Evolutionary conservation across 495 filamentous ascomycete genomes (phyloP).

Genomic region (Patellaria atrata): DNA sequence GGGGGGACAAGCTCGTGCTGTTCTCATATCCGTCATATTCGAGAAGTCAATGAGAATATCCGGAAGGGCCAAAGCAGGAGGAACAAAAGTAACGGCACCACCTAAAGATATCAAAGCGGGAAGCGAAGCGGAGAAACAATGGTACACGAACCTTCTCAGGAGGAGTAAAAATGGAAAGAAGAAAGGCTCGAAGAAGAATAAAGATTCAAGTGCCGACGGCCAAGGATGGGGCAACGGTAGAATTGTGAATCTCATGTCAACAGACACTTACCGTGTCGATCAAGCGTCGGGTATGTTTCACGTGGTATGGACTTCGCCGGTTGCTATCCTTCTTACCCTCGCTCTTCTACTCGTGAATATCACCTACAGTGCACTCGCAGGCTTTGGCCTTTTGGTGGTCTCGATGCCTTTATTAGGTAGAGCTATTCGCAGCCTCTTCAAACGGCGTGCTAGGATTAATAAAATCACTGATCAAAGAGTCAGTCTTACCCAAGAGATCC

Average conservation of each 20-base stretch:
- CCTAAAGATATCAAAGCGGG: slow-evolving; percentile 25
- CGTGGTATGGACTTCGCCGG: slow-evolving; percentile 71
- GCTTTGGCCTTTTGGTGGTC: slow-evolving; percentile 67
- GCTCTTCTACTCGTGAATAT: slow-evolving; percentile 70
- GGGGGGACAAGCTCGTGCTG: slow-evolving; percentile 27
- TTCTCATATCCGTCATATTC: slow-evolving; percentile 32
- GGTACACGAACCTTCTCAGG: slow-evolving; percentile 30
- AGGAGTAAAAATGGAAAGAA: too few species aligned
- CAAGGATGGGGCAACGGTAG: slow-evolving; percentile 82
- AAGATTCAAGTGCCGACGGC: slow-evolving; percentile 37
- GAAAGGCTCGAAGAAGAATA: slow-evolving; percentile 28
- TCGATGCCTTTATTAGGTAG: slow-evolving; percentile 59
- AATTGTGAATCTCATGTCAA: slow-evolving; percentile 83
- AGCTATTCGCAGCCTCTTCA: slow-evolving; percentile 58
- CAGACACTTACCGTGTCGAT: slow-evolving; percentile 83
- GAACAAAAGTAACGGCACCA: slow-evolving; percentile 21
- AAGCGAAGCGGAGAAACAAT: slow-evolving; percentile 32
- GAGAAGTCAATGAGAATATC: slow-evolving; percentile 34
- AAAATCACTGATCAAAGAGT: slow-evolving; percentile 86
- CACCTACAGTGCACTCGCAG: slow-evolving; percentile 74
- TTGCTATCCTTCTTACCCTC: slow-evolving; percentile 63
- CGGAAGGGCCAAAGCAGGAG: slow-evolving; percentile 29
- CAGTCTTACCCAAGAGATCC: slow-evolving; percentile 79
- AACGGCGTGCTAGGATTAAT: slow-evolving; percentile 62
- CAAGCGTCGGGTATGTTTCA: slow-evolving; percentile 78